Base-by-base conservation (phyloP, 352 stramenopile genomes). In the Blastocystis sp. region DNA sequence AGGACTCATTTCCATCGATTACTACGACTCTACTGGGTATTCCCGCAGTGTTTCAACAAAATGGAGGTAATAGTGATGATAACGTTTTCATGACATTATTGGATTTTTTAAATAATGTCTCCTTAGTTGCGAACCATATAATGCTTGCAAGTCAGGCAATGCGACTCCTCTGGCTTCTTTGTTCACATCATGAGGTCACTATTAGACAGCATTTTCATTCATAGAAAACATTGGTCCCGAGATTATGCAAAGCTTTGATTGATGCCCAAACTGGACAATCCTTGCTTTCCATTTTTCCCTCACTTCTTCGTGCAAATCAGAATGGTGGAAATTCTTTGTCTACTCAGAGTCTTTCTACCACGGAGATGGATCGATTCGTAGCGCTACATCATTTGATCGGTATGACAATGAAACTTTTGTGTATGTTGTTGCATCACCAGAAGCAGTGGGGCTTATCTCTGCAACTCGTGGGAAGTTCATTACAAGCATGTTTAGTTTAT, bases 351-450 rank as follows among this genome's bases (percentile, higher is more conserved):
- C 29, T 34, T 34, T 34, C 29, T 45, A 2, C 50, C 63, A 75
- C 23, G 50, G 11, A n/a, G 3, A 59, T 59, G 26, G 66, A 77
- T 37, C 20, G 55, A 20, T 39, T 53, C 34, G 23, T 77, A 6
- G 26, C 34, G 43, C 11, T 77, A 34, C 43, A 55, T 20, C 20
- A 77, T n/a, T 15, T 77, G 13, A 55, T 45, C 8, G 66, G 34
- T 26, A 23, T 59, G 23, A 56, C 50, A 45, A 13, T 77, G 6
- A 39, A 45, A 23, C 43, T 77, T 53, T 45, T 77, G 39, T 77
- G 66, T 55, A 20, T 84, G 20, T 29, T 84, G 20, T 55, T 84
- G 53, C 43, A 68, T 43, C 29, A 54, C 23, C 73, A 84, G 73
- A 84, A 84, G 50, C 73, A 53, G 3, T 43, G 59, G 29, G 53